A percentile compares a stretch with the other conserved stretches of the same genome.
Evolutionary conservation across 2,329 filamentous ascomycete species (phyloP).

Genomic region (Aspergillus sp.): DNA sequence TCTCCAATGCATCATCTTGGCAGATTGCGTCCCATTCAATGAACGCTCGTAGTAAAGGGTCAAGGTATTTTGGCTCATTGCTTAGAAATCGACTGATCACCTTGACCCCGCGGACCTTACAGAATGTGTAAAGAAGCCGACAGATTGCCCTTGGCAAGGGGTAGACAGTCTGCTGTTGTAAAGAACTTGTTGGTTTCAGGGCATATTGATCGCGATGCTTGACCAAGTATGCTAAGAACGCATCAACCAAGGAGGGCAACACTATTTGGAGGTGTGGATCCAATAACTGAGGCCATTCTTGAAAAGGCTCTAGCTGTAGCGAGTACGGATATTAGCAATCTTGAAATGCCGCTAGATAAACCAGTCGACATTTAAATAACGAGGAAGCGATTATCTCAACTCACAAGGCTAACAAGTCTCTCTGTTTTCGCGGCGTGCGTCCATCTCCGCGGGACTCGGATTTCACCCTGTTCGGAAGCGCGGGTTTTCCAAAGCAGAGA

Average conservation of each 20-base stretch:
- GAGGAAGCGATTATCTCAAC: slow-evolving; percentile 12
- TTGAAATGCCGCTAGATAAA: not conserved
- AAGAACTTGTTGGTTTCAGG: slow-evolving; percentile 31
- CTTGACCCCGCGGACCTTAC: slow-evolving; percentile 92
- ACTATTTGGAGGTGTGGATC: slow-evolving; percentile 78
- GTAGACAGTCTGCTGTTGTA: slow-evolving; percentile 36
- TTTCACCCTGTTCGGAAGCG: slow-evolving; percentile 19
- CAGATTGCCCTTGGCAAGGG: slow-evolving; percentile 71
- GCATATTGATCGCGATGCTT: slow-evolving; percentile 44
- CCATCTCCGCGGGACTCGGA: slow-evolving; percentile 39
- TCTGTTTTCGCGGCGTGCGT: slow-evolving; percentile 37
- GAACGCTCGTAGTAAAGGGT: slow-evolving; percentile 73
- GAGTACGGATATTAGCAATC: slow-evolving; percentile 1
- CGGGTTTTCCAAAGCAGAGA: slow-evolving; percentile 42
- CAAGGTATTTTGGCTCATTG: slow-evolving; percentile 83
- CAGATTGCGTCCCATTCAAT: slow-evolving; percentile 54
- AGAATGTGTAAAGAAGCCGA: slow-evolving; percentile 81
- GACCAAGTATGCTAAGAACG: slow-evolving; percentile 68
- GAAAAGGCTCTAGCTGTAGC: slow-evolving; percentile 74
- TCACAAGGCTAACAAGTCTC: slow-evolving; percentile 41
- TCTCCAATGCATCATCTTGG: slow-evolving; percentile 12
- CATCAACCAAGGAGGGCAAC: slow-evolving; percentile 71
- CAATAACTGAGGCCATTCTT: slow-evolving; percentile 90
- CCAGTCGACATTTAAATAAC: slow-evolving; percentile 8
- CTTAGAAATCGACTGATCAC: slow-evolving; percentile 87